Conservation (phyloP, 306 rosid species). For the Malus asiatica region DNA sequence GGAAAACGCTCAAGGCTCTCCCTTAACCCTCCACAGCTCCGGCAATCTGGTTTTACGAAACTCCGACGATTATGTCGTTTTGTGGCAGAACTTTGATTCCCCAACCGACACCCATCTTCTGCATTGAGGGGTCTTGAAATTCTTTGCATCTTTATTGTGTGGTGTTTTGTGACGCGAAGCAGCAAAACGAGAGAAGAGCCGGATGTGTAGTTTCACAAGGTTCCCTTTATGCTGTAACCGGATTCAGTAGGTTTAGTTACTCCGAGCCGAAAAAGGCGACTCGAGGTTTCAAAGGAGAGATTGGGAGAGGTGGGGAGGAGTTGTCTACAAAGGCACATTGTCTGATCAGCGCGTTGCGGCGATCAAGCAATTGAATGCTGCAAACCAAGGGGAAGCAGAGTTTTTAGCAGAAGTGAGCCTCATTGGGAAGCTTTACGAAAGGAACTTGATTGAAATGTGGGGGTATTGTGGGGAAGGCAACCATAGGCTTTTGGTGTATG, state of each 20-base stretch:
- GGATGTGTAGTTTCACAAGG: neutral
- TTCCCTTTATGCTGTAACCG: slow-evolving; percentile 28
- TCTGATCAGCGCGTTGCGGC: slow-evolving; percentile 40
- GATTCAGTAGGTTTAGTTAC: slow-evolving; percentile 43
- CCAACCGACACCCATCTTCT: slow-evolving; percentile 44
- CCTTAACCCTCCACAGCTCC: slow-evolving; percentile 20
- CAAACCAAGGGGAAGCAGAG: slow-evolving; percentile 48
- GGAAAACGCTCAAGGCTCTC: slow-evolving; percentile 37
- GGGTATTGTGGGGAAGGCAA: slow-evolving; percentile 50
- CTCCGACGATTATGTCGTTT: neutral
- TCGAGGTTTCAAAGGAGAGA: slow-evolving; percentile 35
- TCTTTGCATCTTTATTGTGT: slow-evolving; percentile 24
- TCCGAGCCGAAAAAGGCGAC: slow-evolving; percentile 48
- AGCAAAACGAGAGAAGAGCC: neutral
- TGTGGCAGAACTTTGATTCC: slow-evolving; percentile 49
- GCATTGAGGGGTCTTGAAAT: slow-evolving; percentile 35
- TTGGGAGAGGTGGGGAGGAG: slow-evolving; percentile 54
- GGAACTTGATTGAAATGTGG: slow-evolving; percentile 56
- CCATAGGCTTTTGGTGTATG: slow-evolving; percentile 46
- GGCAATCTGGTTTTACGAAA: slow-evolving; percentile 35
- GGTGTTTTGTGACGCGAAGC: slow-evolving; percentile 24
- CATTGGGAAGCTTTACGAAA: slow-evolving; percentile 54
- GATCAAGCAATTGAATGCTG: slow-evolving; percentile 28
- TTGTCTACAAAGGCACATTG: slow-evolving; percentile 41
- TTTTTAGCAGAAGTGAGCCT: slow-evolving; percentile 47